Base-by-base conservation (phyloP, 345 rosid genomes). In the Aurinia saxatilis region DNA sequence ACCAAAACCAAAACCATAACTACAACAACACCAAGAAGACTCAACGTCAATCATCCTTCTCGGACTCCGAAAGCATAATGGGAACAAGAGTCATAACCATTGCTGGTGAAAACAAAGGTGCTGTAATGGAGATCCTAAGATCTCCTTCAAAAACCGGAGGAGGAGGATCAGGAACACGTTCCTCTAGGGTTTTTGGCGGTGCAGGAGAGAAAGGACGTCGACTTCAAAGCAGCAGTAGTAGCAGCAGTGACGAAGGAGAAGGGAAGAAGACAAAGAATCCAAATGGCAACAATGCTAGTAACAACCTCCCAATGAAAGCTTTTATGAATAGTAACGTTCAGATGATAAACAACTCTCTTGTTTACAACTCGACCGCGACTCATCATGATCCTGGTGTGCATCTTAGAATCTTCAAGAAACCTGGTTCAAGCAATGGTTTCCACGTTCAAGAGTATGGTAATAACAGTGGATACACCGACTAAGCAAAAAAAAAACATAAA, bases 91-190 rank as follows among this genome's bases (percentile, higher is more conserved):
- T 90, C 31, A 81, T 93, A 15, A 93, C 95, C 51, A 75, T 93
- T 46, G 86, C 97, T 10, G 97, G 99, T 8, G 91, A 90, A 49
- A 93, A 93, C 81, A 85, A 73, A 75, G 99, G 99, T 6, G 99
- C 99, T 25, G 48, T 66, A 40, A 93, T 93, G 99, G 90, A 85
- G 76, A 64, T 93, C 5, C 50, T 72, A 55, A 71, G 57, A 2
- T 78, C 97, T 49, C 82, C 96, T 5, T 48, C 65, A 19, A 71
- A 45, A 59, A 63, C 51, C 40, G 53, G 66, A 68, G 60, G 10
- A 65, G 34, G 68, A 71, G 60, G 10, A 65, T 25, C 53, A 39
- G 66, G 11, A 67, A 56, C 60, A 33, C 67, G 27, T 57, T 19
- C 41, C 54, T 71, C 67, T 60, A 66, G 11, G 70, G 67, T 35